phyloP scores from a whole-genome alignment of 768 basidiomycete genomes.

The Suillus subalutaceus region DNA sequence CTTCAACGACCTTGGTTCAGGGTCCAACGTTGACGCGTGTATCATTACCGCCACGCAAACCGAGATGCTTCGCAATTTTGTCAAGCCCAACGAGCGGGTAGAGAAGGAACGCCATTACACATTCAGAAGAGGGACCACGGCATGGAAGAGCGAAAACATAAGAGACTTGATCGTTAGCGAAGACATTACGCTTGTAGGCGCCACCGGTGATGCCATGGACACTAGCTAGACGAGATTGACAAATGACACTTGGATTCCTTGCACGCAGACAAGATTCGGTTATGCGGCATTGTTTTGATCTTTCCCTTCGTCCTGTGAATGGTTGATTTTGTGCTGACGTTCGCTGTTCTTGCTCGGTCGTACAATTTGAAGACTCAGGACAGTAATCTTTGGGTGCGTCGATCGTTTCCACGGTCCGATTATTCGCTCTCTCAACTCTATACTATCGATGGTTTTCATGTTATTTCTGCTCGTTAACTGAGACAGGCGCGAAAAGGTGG shows the following conservation, averaged over 20 bases:
- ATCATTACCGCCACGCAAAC: conserved; percentile 86
- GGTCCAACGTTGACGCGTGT: conserved; percentile 98
- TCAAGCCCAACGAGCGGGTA: conserved; percentile 86
- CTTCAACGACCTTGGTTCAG: conserved; percentile 98
- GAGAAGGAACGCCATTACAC: conserved; percentile 69
- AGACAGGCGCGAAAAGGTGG: neutral
- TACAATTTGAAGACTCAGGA: neutral
- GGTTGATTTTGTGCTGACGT: neutral
- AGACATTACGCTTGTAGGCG: conserved; percentile 52
- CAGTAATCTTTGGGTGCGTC: neutral
- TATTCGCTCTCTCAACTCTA: neutral
- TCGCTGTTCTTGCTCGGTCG: neutral
- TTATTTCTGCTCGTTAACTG: neutral
- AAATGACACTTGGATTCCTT: conserved; percentile 7
- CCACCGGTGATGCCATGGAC: conserved; percentile 75
- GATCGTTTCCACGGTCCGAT: neutral
- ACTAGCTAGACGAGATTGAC: conserved; percentile 52
- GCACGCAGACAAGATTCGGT: neutral
- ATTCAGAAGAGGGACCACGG: conserved; percentile 88
- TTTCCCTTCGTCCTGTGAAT: neutral
- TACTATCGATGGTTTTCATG: neutral
- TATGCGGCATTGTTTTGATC: neutral
- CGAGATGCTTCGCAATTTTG: conserved; percentile 93
- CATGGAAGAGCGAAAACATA: conserved; percentile 82
- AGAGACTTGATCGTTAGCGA: conserved; percentile 74